Evolutionary conservation across 306 rosid species (phyloP), one percentile per base, ranked within the genome.

Genomic region (Pyrus pyrifolia): DNA sequence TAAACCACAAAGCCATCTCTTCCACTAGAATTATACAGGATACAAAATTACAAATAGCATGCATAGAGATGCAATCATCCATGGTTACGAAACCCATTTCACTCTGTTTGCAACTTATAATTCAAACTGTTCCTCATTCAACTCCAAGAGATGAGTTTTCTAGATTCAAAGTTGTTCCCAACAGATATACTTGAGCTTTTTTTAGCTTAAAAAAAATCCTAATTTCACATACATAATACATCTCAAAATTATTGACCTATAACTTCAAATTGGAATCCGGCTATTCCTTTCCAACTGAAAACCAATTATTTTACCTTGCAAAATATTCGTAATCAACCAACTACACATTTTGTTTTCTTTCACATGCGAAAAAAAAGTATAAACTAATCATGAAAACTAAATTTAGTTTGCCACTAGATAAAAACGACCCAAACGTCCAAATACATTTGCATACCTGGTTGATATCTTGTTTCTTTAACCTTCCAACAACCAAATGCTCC

Each of bases 401-500:
- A 17, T 14, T 5, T 40, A 67, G 8, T 11, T 53, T 22, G 53
- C 71, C 52, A 12, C 55, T 42, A 22, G 71, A n/a, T 38, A 42
- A 51, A 30, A 40, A 67, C 3, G 7, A 42, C 31, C 30, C 30
- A 42, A 42, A 40, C 11, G 9, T 61, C 45, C 10, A 19, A 66
- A 77, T 58, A 55, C 44, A 57, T 66, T 68, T 72, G 66, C 69
- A 85, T 83, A 92, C 99, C 99, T 95, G 99, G 74, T 95, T 95
- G 76, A 92, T 95, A 68, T 90, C 92, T 87, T 91, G 98, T 80
- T 97, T 88, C 87, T 95, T 95, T 72, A 95, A 80, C 88, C 91
- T 91, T 81, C 99, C 99, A 45, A 95, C 99, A 80, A 95, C 99
- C 73, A 95, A 88, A 86, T 95, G 99, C 83, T 95, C 99, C 67